These are phyloP conservation scores for Fusarium bulbicola DNA, from an alignment of 2,329 filamentous ascomycete genomes.

Conservation along the genomic window DNA sequence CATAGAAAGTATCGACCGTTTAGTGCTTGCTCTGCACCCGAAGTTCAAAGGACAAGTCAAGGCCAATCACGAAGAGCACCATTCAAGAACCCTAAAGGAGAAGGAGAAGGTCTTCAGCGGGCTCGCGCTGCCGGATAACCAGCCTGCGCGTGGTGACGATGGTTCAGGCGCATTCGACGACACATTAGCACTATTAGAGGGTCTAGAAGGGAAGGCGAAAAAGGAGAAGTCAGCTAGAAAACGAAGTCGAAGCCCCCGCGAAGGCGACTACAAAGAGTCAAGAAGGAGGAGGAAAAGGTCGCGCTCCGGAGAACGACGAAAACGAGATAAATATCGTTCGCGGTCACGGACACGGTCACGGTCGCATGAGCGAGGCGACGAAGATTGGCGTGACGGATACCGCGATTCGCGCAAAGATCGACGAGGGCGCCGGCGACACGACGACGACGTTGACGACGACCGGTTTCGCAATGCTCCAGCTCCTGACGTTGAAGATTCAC, in stretches of 20 bases:
- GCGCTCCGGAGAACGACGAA: slow-evolving; percentile 54
- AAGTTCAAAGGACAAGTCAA: slow-evolving; percentile 71
- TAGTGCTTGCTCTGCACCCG: slow-evolving; percentile 90
- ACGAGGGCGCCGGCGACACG: slow-evolving; percentile 52
- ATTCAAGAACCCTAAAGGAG: slow-evolving; percentile 64
- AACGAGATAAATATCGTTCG: slow-evolving; percentile 48
- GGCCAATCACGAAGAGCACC: slow-evolving; percentile 51
- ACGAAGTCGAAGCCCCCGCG: slow-evolving; percentile 65
- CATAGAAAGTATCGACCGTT: slow-evolving; percentile 88
- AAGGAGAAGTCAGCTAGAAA: slow-evolving; percentile 61
- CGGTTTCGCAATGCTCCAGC: slow-evolving; percentile 72
- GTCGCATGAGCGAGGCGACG: slow-evolving; percentile 53
- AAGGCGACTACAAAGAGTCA: slow-evolving; percentile 56
- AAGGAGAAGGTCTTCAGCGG: slow-evolving; percentile 93
- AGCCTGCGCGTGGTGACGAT: slow-evolving; percentile 50
- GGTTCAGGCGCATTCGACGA: slow-evolving; percentile 82
- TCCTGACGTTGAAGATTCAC: slow-evolving; percentile 81
- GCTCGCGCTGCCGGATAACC: slow-evolving; percentile 84
- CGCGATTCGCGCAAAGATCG: slow-evolving; percentile 46
- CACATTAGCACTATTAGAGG: slow-evolving; percentile 91
- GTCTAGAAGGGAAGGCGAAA: slow-evolving; percentile 74
- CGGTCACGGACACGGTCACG: slow-evolving; percentile 51
- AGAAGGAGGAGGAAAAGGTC: slow-evolving; percentile 52
- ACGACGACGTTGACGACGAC: slow-evolving; percentile 57
- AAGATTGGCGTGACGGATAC: slow-evolving; percentile 55